A percentile compares a stretch with the other conserved stretches of the same genome.
Conservation (phyloP, 495 filamentous ascomycete genomes). For the Aspergillus ellipticus region DNA sequence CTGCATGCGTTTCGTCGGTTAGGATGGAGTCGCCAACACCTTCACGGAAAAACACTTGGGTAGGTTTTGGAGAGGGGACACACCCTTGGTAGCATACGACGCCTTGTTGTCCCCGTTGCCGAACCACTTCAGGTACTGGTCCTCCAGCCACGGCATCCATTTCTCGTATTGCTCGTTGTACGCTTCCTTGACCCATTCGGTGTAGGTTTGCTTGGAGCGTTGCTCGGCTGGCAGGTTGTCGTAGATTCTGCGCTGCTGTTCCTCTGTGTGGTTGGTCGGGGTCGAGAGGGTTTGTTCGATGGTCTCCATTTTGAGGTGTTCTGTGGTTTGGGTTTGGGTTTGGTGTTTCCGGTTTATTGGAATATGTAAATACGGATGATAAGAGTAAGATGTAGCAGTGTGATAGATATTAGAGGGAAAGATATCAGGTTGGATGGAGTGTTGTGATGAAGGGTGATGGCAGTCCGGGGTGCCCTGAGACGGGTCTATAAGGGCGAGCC, state of each 20-base stretch:
- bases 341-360: no score
- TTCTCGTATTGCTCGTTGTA: conserved; percentile 66
- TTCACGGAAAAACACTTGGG: no score
- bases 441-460: no score
- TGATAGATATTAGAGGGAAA: background rate
- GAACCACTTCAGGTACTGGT: conserved; percentile 65
- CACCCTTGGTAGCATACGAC: conserved; percentile 60
- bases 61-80: conserved; percentile 8
- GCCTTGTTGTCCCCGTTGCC: conserved; percentile 67
- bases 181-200: conserved; percentile 52
- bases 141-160: conserved; percentile 75
- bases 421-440: background rate
- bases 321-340: background rate
- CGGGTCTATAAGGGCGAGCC: no score
- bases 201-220: conserved; percentile 31
- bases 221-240: conserved; percentile 11
- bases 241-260: conserved; percentile 18
- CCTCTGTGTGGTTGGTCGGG: conserved; percentile 14
- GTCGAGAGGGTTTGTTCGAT: conserved; percentile 6
- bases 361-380: no score
- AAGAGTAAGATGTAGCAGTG: no score
- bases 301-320: conserved; percentile 2
- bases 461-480: no score
- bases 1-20: conserved; percentile 29
- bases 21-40: background rate